Base-by-base conservation (phyloP, 192 early-diverging fungal genomes). In the Thamnidium elegans region DNA sequence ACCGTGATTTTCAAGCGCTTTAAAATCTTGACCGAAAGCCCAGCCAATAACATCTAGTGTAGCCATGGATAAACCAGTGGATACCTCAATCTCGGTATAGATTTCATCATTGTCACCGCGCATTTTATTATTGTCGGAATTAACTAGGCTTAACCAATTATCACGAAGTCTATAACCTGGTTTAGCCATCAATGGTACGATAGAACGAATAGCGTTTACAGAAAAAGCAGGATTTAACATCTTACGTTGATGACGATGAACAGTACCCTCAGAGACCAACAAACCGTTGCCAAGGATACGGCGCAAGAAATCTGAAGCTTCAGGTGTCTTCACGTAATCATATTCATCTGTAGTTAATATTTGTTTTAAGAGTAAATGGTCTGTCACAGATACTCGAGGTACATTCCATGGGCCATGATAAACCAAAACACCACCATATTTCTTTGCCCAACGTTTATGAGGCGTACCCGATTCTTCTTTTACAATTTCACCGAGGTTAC, bases 191-290 rank as follows among this genome's bases (percentile, higher is more conserved):
- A 69, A 61, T 2, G 73, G 73, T 3, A 82, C 71, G 62, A 82
- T 76, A 7, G 60, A 65, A 26, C 80, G 79, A 48, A 84, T 75
- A 5, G 74, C 63, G 19, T 68, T 54, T 54, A 75, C 56, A 7
- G 63, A 62, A 36, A 86, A 86, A 11, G 81, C 78, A 4, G 84
- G 84, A 58, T 83, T 83, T 10, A 86, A 50, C 77, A 84, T 76
- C 56, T 83, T 84, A 34, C 84, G 74, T 50, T 86, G 84, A 32
- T 65, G 65, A 48, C 55, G 60, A 65, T 86, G 84, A 6, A 26
- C 74, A 45, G 70, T 74, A 1, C 84, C 84, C 51, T 86, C 84
- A 3, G 78, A 71, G 7, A 86, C 61, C 31, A 86, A 45, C 8
- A 86, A 52, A 13, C 83, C 83, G 36, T 71, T 50, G 17, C 84